phyloP scores from a whole-genome alignment of 768 basidiomycete species.

The Mrakia blollopis region DNA sequence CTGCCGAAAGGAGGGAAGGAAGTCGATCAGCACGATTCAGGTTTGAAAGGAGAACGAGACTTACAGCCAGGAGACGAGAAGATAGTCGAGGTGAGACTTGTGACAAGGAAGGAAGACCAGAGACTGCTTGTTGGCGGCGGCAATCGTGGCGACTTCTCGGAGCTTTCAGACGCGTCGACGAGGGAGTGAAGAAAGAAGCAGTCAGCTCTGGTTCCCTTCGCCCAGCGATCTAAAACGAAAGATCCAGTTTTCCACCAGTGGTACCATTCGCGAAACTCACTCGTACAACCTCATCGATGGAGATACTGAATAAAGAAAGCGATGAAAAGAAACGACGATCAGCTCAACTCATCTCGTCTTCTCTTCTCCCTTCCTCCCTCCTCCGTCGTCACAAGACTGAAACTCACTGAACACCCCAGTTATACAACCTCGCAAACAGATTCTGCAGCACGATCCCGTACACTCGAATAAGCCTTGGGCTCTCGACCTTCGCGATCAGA shows the following conservation, averaged over 20 bases:
- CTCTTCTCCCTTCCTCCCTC: background rate
- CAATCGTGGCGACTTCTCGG: conserved; percentile 34
- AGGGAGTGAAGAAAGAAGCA: background rate
- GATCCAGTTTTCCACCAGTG: no score
- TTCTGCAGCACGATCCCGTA: conserved; percentile 26
- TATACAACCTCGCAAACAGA: conserved; percentile 17
- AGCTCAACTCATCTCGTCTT: background rate
- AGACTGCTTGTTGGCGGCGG: conserved; percentile 34
- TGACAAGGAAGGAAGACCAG: conserved; percentile 37
- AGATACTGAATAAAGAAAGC: background rate
- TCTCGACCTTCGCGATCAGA: conserved; percentile 22
- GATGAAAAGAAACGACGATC: background rate
- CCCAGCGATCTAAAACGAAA: no score
- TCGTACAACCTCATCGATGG: background rate
- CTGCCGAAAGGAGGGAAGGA: background rate
- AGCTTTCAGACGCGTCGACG: conserved; percentile 23
- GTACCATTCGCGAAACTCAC: background rate
- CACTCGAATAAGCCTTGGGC: conserved; percentile 19
- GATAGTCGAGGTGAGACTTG: conserved; percentile 37
- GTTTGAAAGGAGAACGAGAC: background rate
- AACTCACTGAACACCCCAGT: conserved; percentile 15
- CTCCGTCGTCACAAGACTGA: background rate
- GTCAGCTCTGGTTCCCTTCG: background rate
- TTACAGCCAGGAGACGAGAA: conserved; percentile 4
- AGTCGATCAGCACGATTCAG: background rate